Percentiles rank a stretch among this genome's conserved stretches.
Conservation (phyloP, 139 green algal genomes). For the Ulvella scutata region DNA sequence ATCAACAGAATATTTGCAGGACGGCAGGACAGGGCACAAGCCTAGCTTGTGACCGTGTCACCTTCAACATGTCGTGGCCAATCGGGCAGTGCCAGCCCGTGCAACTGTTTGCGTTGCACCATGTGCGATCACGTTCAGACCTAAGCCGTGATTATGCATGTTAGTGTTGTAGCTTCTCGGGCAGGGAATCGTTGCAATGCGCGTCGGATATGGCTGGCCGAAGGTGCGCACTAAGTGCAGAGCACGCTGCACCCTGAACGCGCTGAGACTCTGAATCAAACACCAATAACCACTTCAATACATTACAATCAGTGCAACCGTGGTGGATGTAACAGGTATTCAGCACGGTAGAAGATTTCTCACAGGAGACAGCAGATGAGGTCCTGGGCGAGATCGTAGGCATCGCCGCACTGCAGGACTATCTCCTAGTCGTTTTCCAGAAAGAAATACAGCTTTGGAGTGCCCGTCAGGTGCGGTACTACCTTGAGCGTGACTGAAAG, state of each 20-base stretch:
- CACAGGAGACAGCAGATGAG: neutral
- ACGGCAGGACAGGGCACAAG: too few species aligned
- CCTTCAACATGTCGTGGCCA: too few species aligned
- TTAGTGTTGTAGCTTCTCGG: too few species aligned
- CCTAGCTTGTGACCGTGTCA: too few species aligned
- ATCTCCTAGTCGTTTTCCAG: neutral
- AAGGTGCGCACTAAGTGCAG: neutral
- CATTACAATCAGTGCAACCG: neutral
- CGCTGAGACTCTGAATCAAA: neutral
- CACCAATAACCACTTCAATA: neutral
- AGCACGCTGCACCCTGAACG: neutral
- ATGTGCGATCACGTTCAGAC: too few species aligned
- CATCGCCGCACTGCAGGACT: neutral
- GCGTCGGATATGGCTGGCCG: neutral
- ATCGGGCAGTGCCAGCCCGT: too few species aligned
- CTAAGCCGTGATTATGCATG: too few species aligned
- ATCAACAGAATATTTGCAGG: too few species aligned
- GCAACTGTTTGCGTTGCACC: too few species aligned
- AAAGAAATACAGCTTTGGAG: neutral
- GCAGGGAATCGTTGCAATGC: too few species aligned
- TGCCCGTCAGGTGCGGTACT: neutral
- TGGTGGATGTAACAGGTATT: neutral
- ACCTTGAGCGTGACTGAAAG: too few species aligned
- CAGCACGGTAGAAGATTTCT: neutral
- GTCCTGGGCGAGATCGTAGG: neutral